phyloP scores from a whole-genome alignment of 2,329 filamentous ascomycete species.

The Xylariaceae sp. region DNA sequence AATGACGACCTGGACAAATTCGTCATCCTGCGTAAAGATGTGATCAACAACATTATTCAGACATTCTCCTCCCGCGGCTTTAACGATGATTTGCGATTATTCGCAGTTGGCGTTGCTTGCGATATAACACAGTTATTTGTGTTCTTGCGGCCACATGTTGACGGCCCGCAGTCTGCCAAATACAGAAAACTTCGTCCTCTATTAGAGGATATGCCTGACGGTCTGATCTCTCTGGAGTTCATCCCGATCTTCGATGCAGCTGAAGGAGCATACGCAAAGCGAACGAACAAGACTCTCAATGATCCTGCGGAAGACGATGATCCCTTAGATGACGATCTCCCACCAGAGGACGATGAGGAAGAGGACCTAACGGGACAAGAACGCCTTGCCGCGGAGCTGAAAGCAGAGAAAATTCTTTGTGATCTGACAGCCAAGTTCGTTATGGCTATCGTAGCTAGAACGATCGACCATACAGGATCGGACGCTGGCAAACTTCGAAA shows the following conservation, averaged over 20 bases:
- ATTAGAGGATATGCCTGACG: conserved; percentile 64
- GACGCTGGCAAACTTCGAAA: conserved; percentile 62
- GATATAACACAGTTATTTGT: conserved; percentile 80
- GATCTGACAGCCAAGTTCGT: conserved; percentile 82
- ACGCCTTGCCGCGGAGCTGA: conserved; percentile 61
- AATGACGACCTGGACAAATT: conserved; percentile 58
- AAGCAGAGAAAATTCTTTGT: conserved; percentile 82
- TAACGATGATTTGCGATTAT: conserved; percentile 74
- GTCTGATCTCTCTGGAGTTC: conserved; percentile 61
- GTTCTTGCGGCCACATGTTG: conserved; percentile 57
- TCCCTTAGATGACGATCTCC: conserved; percentile 59
- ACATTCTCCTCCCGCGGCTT: conserved; percentile 64
- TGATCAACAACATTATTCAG: conserved; percentile 61
- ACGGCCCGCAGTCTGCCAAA: conserved; percentile 42
- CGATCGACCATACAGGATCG: conserved; percentile 63
- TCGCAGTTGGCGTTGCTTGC: conserved; percentile 71
- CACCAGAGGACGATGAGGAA: conserved; percentile 57
- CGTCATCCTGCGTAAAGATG: conserved; percentile 51
- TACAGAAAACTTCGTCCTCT: conserved; percentile 56
- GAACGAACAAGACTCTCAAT: conserved; percentile 57
- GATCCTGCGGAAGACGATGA: conserved; percentile 69
- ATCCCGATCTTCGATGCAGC: conserved; percentile 72
- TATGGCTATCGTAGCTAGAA: conserved; percentile 69
- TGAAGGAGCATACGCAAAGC: conserved; percentile 75
- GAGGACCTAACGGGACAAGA: conserved; percentile 53